Evolutionary conservation across 805 yeast genomes (phyloP).

Genomic region (Diddensiella transvaalensis): DNA sequence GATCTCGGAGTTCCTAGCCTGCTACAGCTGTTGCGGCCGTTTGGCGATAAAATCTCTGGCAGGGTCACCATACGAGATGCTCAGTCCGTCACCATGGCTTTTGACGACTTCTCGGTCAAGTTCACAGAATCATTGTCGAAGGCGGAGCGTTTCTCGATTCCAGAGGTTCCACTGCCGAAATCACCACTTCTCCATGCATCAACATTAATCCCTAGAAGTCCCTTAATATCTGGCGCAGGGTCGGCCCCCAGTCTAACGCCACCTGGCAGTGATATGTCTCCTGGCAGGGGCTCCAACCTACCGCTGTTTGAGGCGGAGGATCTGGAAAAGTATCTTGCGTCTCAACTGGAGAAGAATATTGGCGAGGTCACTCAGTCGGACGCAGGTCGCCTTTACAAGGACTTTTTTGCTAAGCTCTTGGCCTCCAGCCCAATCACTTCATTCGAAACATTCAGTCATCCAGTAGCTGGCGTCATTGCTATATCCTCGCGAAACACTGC

Average conservation of each 20-base stretch:
- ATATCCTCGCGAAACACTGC: slow-evolving; percentile 55
- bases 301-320: slow-evolving; percentile 37
- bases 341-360: slow-evolving; percentile 5
- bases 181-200: not conserved
- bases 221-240: not conserved
- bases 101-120: slow-evolving; percentile 55
- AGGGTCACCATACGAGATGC: slow-evolving; percentile 49
- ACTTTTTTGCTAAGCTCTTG: slow-evolving; percentile 54
- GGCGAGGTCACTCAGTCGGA: slow-evolving; percentile 28
- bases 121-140: slow-evolving; percentile 39
- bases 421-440: slow-evolving; percentile 61
- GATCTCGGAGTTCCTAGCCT: slow-evolving; percentile 41
- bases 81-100: slow-evolving; percentile 46
- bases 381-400: slow-evolving; percentile 43
- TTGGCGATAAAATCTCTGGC: slow-evolving; percentile 52
- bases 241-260: slow-evolving; percentile 1
- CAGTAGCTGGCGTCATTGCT: slow-evolving; percentile 69
- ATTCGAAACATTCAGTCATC: slow-evolving; percentile 85
- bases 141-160: slow-evolving; percentile 3
- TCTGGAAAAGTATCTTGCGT: slow-evolving; percentile 29
- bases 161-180: not conserved
- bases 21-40: slow-evolving; percentile 49
- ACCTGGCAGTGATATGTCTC: slow-evolving; percentile 23
- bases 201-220: not conserved
- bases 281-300: slow-evolving; percentile 9